Base-by-base conservation (phyloP, 441 rosid genomes). In the Francoa sonchifolia region DNA sequence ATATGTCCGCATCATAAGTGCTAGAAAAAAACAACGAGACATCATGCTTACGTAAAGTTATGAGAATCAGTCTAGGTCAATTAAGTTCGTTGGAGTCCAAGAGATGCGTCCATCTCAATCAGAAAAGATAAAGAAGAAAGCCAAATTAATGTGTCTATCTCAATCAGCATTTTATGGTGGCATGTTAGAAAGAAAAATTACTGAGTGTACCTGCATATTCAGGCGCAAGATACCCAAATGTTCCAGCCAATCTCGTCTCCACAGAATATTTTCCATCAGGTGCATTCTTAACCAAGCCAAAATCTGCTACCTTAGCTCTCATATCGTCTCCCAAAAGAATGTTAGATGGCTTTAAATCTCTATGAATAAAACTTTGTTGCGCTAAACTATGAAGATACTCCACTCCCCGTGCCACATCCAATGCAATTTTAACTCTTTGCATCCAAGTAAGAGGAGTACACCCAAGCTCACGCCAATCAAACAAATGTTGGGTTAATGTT, bases 241-340 rank as follows among this genome's bases (percentile, higher is more conserved):
- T 82, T 31, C 84, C 93, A 30, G 88, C 93, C 1, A 82, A 61
- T 51, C 84, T 62, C 0, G 93, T 82, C 54, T 75, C 79, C 13
- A 82, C 50, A 21, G 88, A 78, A 52, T 61, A 61, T 69, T 75
- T 77, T 33, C 87, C 93, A 17, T 78, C 93, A 6, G 93, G 84
- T 12, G 87, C 93, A 52, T 73, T 75, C 27, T 82, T 77, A 25
- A 76, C 88, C 40, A 82, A 65, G 30, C 93, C 93, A 41, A 82
- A 82, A 66, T 81, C 92, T 6, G 92, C 65, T 42, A 81, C 86
- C 52, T 77, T 81, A 11, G 92, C 92, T 1, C 82, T 73, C 79
- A 75, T 68, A 49, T 82, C 84, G 59, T 75, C 82, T 19, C 82
- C 93, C 15, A 82, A 77, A 50, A 82, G 79, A 47, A 82, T 82